Conservation (phyloP, 2,329 filamentous ascomycete genomes). For the Diaporthe aspalathi region DNA sequence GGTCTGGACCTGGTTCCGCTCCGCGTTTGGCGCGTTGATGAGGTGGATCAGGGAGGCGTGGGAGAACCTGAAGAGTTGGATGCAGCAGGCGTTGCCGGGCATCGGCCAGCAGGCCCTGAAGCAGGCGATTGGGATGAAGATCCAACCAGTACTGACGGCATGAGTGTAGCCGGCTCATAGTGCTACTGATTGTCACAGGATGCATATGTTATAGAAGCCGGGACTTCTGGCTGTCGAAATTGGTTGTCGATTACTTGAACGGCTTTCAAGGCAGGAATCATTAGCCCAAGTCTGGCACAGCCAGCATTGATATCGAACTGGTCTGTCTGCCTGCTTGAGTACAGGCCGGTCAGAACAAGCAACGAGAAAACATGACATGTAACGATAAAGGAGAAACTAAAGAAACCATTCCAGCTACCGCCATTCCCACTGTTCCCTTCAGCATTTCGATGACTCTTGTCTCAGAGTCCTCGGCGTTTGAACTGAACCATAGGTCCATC, state of each 20-base stretch:
- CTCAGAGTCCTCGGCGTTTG: neutral
- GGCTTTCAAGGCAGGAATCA: neutral
- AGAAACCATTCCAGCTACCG: neutral
- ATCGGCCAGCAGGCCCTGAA: constrained; percentile 19
- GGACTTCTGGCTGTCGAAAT: neutral
- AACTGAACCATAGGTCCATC: constrained; percentile 28
- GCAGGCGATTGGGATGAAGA: constrained; percentile 14
- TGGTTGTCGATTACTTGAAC: neutral
- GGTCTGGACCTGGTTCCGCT: constrained; percentile 37
- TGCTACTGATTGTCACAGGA: neutral
- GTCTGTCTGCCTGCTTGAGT: too few species aligned
- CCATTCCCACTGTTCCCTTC: neutral
- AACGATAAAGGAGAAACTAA: neutral
- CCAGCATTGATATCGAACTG: too few species aligned
- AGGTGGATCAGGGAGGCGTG: constrained; percentile 31
- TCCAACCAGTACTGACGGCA: constrained; percentile 1
- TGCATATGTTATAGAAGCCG: neutral
- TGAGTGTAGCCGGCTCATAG: neutral
- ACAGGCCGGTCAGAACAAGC: neutral
- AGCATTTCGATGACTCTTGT: too few species aligned
- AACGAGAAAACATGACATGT: neutral
- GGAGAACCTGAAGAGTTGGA: constrained; percentile 39
- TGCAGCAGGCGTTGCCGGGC: neutral
- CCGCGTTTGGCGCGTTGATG: constrained; percentile 35
- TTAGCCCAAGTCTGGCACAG: too few species aligned